Evolutionary conservation across 495 filamentous ascomycete genomes (phyloP), one percentile per base, ranked within the genome.

Genomic region (Filosporella fistucella): DNA sequence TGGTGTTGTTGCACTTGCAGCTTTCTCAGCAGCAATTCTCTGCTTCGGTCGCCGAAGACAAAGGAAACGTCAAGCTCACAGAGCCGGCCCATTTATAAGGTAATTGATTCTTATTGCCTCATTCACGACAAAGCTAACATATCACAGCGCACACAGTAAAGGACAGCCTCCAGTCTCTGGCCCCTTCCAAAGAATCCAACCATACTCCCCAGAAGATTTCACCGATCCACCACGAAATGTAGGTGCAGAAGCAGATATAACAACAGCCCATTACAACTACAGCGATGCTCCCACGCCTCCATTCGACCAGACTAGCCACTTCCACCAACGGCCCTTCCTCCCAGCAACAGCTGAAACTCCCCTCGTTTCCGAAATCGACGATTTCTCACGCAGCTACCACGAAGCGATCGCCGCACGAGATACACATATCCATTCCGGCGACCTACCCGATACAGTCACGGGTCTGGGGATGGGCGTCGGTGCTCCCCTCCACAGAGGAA

Each of bases 361-460:
- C n/a, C 17, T 55, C 0, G 52, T 55, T 0, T 22, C 21, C n/a
- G 46, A 50, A 28, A 51, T 50, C 24, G 52, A 55, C 13, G 47
- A 55, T 41, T 55, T 50, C 30, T 42, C 41, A n/a, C 18, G 36
- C 2, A 25, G 29, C 3, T 55, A 35, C 32, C 16, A 55, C n/a
- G 23, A 50, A 35, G 35, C 41, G 1, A 30, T 51, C 21, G 41
- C 23, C 12, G 35, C 24, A 13, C 22, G 41, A 9, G 40, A 44
- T 21, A 41, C 33, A 1, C 34, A 41, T 26, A 40, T 41, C 17
- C 23, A 38, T 33, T 20, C 30, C 1, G 45, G 44, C 4, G 33
- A 45, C n/a, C n/a, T 44, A 13, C 51, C 51, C 1, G 51, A 47
- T 9, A 35, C 29, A 20, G 33, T 38, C 2, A 37, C 24, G 8